Conservation (phyloP, 345 rosid species). For the Boechera retrofracta region DNA sequence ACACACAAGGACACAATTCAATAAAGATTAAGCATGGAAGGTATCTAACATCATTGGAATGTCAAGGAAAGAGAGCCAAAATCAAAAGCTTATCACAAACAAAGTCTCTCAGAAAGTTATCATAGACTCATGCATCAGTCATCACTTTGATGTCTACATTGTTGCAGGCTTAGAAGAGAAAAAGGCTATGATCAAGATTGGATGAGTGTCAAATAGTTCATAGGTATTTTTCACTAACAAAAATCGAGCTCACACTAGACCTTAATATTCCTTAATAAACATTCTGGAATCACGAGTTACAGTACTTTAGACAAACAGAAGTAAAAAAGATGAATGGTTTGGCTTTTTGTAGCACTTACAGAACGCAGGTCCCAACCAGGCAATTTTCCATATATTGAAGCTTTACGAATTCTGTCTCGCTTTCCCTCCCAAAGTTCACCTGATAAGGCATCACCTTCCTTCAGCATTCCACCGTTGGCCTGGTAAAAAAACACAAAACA, state of each 20-base stretch:
- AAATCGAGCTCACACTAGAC: slow-evolving; percentile 2
- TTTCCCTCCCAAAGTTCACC: slow-evolving; percentile 94
- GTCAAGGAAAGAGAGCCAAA: slow-evolving; percentile 25
- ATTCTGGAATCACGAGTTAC: slow-evolving; percentile 19
- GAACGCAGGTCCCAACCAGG: slow-evolving; percentile 98
- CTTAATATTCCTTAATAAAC: background rate
- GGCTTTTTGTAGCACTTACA: slow-evolving; percentile 66
- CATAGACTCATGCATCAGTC: slow-evolving; percentile 10
- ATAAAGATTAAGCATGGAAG: slow-evolving; percentile 21
- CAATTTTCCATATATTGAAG: slow-evolving; percentile 78
- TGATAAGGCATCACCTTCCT: slow-evolving; percentile 92
- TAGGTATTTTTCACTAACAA: background rate
- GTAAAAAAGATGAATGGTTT: background rate
- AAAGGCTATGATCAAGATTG: slow-evolving; percentile 3
- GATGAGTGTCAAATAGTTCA: background rate
- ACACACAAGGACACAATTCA: slow-evolving; percentile 31
- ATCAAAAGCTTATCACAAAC: background rate
- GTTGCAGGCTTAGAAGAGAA: slow-evolving; percentile 19
- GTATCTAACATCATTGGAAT: slow-evolving; percentile 21
- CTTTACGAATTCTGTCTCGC: slow-evolving; percentile 87
- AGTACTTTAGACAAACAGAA: slow-evolving; percentile 12
- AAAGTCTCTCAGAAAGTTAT: background rate
- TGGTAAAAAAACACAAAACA: slow-evolving; percentile 44
- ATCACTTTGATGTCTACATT: slow-evolving; percentile 17
- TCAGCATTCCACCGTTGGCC: slow-evolving; percentile 82